A percentile compares a stretch with the other conserved stretches of the same genome.
Conservation (phyloP, 306 rosid species). For the Vigna mungo region DNA sequence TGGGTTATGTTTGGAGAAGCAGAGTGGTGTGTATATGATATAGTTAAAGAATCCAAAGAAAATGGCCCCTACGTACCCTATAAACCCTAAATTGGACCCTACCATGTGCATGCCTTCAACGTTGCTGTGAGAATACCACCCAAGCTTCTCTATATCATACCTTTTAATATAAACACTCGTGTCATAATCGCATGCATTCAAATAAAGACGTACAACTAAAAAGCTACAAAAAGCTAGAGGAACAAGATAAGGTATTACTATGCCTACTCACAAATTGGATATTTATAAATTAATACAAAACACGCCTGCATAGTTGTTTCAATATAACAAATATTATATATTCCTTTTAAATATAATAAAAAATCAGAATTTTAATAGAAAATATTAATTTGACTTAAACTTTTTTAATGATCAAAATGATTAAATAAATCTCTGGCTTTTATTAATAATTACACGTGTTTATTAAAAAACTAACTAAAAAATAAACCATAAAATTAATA, state of each 20-base stretch:
- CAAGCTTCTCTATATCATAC: background rate
- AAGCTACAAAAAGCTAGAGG: background rate
- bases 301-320: background rate
- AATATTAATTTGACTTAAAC: too few relatives aligned
- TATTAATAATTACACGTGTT: too few relatives aligned
- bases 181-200: slow-evolving; percentile 46
- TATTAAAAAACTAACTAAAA: too few relatives aligned
- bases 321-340: too few relatives aligned
- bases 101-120: slow-evolving; percentile 50
- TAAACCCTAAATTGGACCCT: slow-evolving; percentile 32
- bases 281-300: background rate
- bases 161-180: slow-evolving; percentile 34
- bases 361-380: too few relatives aligned
- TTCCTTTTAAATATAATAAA: too few relatives aligned
- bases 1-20: slow-evolving; percentile 26
- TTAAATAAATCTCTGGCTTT: too few relatives aligned
- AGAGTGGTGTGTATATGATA: background rate
- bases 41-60: background rate
- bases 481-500: too few relatives aligned
- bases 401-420: too few relatives aligned
- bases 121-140: slow-evolving; percentile 8
- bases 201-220: slow-evolving; percentile 33
- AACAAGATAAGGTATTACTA: background rate
- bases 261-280: background rate
- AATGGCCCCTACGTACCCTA: slow-evolving; percentile 11